Evolutionary conservation across 2,329 filamentous ascomycete genomes (phyloP).

Genomic region (Geoglossum cookeanum): DNA sequence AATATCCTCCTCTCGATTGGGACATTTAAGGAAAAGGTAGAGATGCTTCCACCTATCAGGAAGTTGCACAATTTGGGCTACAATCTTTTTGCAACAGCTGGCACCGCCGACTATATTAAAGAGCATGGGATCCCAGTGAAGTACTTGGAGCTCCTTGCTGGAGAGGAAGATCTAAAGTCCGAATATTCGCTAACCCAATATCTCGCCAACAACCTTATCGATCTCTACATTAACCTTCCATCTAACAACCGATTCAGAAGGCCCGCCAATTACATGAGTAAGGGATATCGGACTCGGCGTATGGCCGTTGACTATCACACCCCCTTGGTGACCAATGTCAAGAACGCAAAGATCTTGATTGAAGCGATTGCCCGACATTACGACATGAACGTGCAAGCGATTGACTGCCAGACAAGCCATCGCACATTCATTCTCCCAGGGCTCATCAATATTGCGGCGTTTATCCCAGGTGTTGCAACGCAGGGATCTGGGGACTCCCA

Average conservation of each 20-base stretch:
- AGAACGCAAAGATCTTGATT: slow-evolving; percentile 94
- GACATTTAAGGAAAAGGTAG: slow-evolving; percentile 93
- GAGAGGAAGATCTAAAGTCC: slow-evolving; percentile 66
- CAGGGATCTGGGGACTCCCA: slow-evolving; percentile 48
- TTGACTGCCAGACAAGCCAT: slow-evolving; percentile 86
- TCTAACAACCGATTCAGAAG: slow-evolving; percentile 94
- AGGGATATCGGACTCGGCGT: slow-evolving; percentile 86
- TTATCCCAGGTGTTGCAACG: slow-evolving; percentile 53
- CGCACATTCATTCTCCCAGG: slow-evolving; percentile 54
- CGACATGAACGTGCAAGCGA: slow-evolving; percentile 59
- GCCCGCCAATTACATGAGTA: slow-evolving; percentile 95
- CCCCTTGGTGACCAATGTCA: slow-evolving; percentile 93
- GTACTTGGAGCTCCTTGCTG: slow-evolving; percentile 72
- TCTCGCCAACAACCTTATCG: slow-evolving; percentile 92
- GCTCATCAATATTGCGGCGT: slow-evolving; percentile 61
- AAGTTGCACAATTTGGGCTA: slow-evolving; percentile 83
- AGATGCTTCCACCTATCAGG: slow-evolving; percentile 83
- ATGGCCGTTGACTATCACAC: slow-evolving; percentile 99
- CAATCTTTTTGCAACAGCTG: slow-evolving; percentile 88
- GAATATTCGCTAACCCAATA: slow-evolving; percentile 97
- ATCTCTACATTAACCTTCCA: slow-evolving; percentile 97
- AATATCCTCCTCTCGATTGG: slow-evolving; percentile 93
- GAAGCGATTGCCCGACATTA: slow-evolving; percentile 86
- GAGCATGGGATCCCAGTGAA: slow-evolving; percentile 84
- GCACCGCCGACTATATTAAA: slow-evolving; percentile 90